These are phyloP conservation scores for Dissophora ornata DNA, from an alignment of 192 early-diverging fungal species.

Conservation along the genomic window DNA sequence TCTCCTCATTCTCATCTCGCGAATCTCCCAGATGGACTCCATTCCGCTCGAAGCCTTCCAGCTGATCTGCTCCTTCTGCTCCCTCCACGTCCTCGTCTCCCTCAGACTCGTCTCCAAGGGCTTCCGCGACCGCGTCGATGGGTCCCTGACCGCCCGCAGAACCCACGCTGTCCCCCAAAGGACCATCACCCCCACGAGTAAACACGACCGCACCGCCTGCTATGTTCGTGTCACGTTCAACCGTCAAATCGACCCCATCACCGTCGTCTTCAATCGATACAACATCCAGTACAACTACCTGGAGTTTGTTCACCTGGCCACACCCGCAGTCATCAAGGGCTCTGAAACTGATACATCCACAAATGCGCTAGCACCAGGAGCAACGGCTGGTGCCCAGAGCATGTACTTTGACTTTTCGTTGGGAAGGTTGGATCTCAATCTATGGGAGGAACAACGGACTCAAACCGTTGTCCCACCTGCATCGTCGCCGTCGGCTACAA, in stretches of 20 bases:
- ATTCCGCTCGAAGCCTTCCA: slow-evolving; percentile 40
- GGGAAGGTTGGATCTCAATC: slow-evolving; percentile 28
- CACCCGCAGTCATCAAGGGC: neutral
- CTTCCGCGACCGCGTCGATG: slow-evolving; percentile 36
- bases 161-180: slow-evolving; percentile 6
- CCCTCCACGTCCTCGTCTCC: slow-evolving; percentile 24
- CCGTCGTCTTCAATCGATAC: slow-evolving; percentile 33
- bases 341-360: neutral
- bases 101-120: slow-evolving; percentile 34
- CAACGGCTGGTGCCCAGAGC: too few species aligned
- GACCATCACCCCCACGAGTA: neutral
- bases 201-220: slow-evolving; percentile 32
- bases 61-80: slow-evolving; percentile 35
- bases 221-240: slow-evolving; percentile 31
- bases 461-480: neutral
- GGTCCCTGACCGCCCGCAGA: slow-evolving; percentile 31
- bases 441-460: slow-evolving; percentile 37
- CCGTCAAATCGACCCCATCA: slow-evolving; percentile 19
- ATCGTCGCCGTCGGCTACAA: neutral
- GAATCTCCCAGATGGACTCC: slow-evolving; percentile 15
- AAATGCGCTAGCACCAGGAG: too few species aligned
- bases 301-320: slow-evolving; percentile 23
- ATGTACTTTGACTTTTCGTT: neutral
- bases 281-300: slow-evolving; percentile 40
- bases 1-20: neutral